Evolutionary conservation across 2,329 filamentous ascomycete species (phyloP).

Genomic region (Aspergillus latus): DNA sequence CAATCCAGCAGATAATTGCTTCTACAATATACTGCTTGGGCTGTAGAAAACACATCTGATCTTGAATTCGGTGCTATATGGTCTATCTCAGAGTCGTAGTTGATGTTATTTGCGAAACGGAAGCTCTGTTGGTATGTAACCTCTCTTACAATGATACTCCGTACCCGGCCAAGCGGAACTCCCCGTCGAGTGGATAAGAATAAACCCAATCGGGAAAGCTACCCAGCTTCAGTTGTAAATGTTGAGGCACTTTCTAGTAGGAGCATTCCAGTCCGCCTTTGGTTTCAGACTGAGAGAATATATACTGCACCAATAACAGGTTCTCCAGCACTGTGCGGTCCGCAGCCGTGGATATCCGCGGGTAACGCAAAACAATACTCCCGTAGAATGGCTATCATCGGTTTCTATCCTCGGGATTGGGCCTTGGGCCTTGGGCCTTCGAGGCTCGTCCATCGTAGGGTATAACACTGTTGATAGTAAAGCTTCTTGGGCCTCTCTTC

Average conservation of each 20-base stretch:
- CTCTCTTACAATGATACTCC: not conserved
- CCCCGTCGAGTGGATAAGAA: slow-evolving; percentile 15
- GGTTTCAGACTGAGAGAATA: not conserved
- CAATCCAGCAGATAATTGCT: slow-evolving; percentile 16
- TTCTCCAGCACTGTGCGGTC: not conserved
- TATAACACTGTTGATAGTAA: not conserved
- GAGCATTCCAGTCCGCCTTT: not conserved
- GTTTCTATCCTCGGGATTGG: not conserved
- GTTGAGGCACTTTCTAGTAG: not conserved
- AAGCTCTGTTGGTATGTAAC: not conserved
- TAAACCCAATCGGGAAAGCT: slow-evolving; percentile 11
- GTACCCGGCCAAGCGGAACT: slow-evolving; percentile 11
- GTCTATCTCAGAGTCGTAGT: not conserved
- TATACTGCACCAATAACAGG: slow-evolving; percentile 3
- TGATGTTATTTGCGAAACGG: not conserved
- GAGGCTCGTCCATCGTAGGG: not conserved
- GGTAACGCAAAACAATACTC: slow-evolving; percentile 14
- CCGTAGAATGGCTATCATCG: slow-evolving; percentile 13
- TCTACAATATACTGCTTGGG: not conserved
- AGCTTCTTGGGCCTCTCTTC: not conserved
- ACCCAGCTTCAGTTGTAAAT: not conserved
- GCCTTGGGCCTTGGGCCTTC: not conserved
- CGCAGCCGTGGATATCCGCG: slow-evolving; percentile 16
- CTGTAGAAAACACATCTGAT: not conserved
- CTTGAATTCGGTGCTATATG: not conserved